Conservation (phyloP, 164 flowering plant species). For the Macadamia tetraphylla region DNA sequence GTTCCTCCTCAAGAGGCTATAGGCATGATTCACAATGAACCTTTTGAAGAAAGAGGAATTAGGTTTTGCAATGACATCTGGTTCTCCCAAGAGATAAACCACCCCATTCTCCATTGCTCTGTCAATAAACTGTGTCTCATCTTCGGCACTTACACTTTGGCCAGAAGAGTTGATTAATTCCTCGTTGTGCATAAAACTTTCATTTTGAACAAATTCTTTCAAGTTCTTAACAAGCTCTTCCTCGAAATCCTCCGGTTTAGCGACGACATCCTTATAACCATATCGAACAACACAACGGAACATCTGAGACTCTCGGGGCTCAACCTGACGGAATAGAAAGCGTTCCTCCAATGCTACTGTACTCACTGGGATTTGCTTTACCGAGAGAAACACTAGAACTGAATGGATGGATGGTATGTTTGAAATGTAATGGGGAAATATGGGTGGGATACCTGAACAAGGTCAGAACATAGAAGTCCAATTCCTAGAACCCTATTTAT, state of each 20-base stretch:
- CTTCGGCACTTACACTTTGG: conserved; percentile 26
- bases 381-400: conserved; percentile 56
- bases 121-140: conserved; percentile 45
- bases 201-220: conserved; percentile 48
- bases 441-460: conserved; percentile 80
- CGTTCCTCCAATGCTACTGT: conserved; percentile 53
- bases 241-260: conserved; percentile 44
- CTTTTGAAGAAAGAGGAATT: conserved; percentile 48
- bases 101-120: conserved; percentile 27
- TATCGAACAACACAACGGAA: conserved; percentile 70
- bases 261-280: conserved; percentile 54
- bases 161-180: conserved; percentile 26
- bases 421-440: conserved; percentile 54
- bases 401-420: conserved; percentile 67
- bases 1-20: conserved; percentile 32
- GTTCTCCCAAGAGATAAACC: conserved; percentile 64
- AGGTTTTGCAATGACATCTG: conserved; percentile 60
- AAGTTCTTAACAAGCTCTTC: conserved; percentile 37
- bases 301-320: conserved; percentile 44
- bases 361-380: conserved; percentile 11
- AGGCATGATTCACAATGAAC: conserved; percentile 48
- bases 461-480: conserved; percentile 58
- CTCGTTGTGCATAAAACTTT: conserved; percentile 27
- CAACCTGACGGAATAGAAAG: conserved; percentile 54
- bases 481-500: conserved; percentile 46